phyloP scores from a whole-genome alignment of 768 basidiomycete species.

The Leccinum boreale region DNA sequence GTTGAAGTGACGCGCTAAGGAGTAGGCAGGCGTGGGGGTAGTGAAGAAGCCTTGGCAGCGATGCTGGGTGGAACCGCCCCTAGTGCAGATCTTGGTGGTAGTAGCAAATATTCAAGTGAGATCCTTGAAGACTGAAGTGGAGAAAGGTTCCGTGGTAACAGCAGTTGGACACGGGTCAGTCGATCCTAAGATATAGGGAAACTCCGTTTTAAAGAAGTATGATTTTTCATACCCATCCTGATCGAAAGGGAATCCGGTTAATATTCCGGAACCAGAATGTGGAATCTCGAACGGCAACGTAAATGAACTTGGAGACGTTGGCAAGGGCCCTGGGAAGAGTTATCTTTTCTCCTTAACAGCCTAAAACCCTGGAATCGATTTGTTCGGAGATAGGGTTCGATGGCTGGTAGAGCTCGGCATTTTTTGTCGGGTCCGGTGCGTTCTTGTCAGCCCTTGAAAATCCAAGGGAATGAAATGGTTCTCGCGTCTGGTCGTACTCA shows the following conservation, averaged over 20 bases:
- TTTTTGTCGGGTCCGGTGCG: slow-evolving; percentile 62
- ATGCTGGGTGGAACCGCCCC: slow-evolving; percentile 73
- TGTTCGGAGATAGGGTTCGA: slow-evolving; percentile 46
- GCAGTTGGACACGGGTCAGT: slow-evolving; percentile 85
- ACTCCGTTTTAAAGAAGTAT: slow-evolving; percentile 65
- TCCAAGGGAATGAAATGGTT: too few relatives aligned
- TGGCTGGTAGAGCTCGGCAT: slow-evolving; percentile 70
- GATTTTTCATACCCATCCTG: slow-evolving; percentile 48
- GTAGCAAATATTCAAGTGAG: slow-evolving; percentile 88
- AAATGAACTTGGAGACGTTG: too few relatives aligned
- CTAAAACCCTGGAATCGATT: too few relatives aligned
- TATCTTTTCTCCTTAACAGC: too few relatives aligned
- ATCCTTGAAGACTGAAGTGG: slow-evolving; percentile 86
- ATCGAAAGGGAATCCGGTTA: too few relatives aligned
- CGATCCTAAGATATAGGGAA: slow-evolving; percentile 79
- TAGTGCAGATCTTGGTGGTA: slow-evolving; percentile 87
- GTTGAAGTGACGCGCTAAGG: slow-evolving; percentile 68
- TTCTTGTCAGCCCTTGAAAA: too few relatives aligned
- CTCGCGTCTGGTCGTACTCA: too few relatives aligned
- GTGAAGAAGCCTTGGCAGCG: slow-evolving; percentile 77
- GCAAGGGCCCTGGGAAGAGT: too few relatives aligned
- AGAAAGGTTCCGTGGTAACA: slow-evolving; percentile 87
- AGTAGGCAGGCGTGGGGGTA: slow-evolving; percentile 79
- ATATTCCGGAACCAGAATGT: too few relatives aligned
- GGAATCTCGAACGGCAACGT: too few relatives aligned